phyloP scores from a whole-genome alignment of 768 basidiomycete species.

The Boletus tomentosulus region DNA sequence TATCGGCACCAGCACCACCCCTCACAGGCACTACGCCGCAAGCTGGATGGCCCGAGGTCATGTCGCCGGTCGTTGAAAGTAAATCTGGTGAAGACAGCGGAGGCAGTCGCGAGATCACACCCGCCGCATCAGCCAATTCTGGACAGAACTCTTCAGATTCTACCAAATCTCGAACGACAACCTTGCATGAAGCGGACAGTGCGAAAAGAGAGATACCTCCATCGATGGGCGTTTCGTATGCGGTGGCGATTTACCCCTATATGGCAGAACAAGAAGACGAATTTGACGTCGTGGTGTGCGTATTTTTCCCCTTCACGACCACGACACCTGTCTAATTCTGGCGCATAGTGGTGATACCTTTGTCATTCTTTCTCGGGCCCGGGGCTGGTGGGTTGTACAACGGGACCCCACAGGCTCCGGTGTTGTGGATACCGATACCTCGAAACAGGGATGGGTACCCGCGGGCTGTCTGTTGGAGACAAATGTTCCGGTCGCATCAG shows the following conservation, averaged over 20 bases:
- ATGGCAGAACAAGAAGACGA: constrained; percentile 98
- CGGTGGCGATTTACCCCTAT: constrained; percentile 97
- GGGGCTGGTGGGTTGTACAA: constrained; percentile 99
- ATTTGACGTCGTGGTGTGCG: constrained; percentile 95
- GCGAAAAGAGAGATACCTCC: constrained; percentile 41
- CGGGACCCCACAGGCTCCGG: constrained; percentile 86
- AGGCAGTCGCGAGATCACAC: constrained; percentile 35
- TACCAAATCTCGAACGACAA: constrained; percentile 16
- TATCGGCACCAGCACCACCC: constrained; percentile 47
- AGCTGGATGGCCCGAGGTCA: constrained; percentile 71
- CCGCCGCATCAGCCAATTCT: constrained; percentile 29
- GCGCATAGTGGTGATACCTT: constrained; percentile 80
- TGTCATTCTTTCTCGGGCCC: constrained; percentile 87
- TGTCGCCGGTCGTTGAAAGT: constrained; percentile 55
- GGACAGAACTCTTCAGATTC: constrained; percentile 26
- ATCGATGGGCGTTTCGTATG: constrained; percentile 72
- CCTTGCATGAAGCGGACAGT: constrained; percentile 30
- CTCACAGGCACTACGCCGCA: constrained; percentile 61
- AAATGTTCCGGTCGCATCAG: constrained; percentile 82
- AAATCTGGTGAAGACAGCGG: constrained; percentile 42
- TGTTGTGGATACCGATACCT: constrained; percentile 66
- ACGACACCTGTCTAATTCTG: constrained; percentile 3
- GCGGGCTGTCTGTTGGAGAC: constrained; percentile 96
- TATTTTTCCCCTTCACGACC: constrained; percentile 14
- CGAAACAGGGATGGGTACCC: constrained; percentile 95